phyloP scores from a whole-genome alignment of 345 rosid genomes.

The Pseudoturritis turrita region DNA sequence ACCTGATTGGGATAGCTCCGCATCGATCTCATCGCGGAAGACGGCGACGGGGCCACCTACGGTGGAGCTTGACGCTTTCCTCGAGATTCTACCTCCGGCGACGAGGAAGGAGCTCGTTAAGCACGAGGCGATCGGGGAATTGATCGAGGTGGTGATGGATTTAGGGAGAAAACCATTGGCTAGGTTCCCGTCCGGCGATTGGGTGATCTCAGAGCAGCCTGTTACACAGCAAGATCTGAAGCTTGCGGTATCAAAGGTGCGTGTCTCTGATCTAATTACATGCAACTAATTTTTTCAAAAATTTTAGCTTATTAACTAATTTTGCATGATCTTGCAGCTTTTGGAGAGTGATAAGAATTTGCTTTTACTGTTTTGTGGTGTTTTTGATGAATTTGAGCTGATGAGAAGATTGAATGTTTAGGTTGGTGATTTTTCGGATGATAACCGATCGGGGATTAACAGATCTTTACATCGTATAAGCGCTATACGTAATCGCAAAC shows the following conservation, averaged over 20 bases:
- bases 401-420: slow-evolving; percentile 15
- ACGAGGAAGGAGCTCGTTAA: slow-evolving; percentile 52
- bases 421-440: slow-evolving; percentile 98
- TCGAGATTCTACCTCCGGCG: slow-evolving; percentile 65
- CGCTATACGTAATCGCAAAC: slow-evolving; percentile 85
- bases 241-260: slow-evolving; percentile 79
- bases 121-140: slow-evolving; percentile 55
- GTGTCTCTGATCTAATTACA: slow-evolving; percentile 1
- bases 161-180: slow-evolving; percentile 89
- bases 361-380: not conserved
- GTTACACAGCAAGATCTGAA: slow-evolving; percentile 69
- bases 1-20: slow-evolving; percentile 29
- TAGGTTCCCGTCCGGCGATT: slow-evolving; percentile 91
- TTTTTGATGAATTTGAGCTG: not conserved
- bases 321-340: not conserved
- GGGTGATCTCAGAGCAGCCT: slow-evolving; percentile 66
- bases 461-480: slow-evolving; percentile 93
- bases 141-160: slow-evolving; percentile 95
- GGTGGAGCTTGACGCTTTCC: slow-evolving; percentile 65
- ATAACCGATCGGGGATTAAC: slow-evolving; percentile 86
- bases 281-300: slow-evolving; percentile 6
- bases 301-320: not conserved
- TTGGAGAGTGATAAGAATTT: no score
- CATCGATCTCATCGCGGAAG: slow-evolving; percentile 35
- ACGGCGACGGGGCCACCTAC: slow-evolving; percentile 6